Conservation (phyloP, 2,329 filamentous ascomycete species). For the Aspergillus sp. region DNA sequence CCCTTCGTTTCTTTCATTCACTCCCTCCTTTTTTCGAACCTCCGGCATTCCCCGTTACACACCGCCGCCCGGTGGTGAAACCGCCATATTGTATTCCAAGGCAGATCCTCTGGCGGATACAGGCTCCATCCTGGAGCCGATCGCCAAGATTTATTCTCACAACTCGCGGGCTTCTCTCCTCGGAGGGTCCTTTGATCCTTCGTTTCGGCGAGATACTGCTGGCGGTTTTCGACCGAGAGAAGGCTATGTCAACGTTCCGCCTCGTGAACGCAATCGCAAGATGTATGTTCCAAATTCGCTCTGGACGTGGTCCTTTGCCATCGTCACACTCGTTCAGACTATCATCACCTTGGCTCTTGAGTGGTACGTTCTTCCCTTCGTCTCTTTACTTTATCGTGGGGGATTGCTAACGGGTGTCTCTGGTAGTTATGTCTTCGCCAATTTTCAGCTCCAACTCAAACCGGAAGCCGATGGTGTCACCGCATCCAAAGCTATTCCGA, state of each 20-base stretch:
- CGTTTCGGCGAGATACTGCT: constrained; percentile 42
- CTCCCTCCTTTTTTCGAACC: not conserved
- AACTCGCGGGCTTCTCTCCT: constrained; percentile 53
- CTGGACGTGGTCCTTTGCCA: constrained; percentile 85
- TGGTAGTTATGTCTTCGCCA: constrained; percentile 76
- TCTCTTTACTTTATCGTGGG: not conserved
- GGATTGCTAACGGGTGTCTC: not conserved
- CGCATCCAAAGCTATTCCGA: constrained; percentile 67
- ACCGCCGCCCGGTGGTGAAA: constrained; percentile 26
- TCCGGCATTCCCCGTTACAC: not conserved
- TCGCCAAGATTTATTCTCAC: constrained; percentile 51
- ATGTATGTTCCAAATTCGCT: constrained; percentile 74
- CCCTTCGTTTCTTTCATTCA: not conserved
- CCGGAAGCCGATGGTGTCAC: constrained; percentile 36
- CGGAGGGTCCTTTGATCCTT: constrained; percentile 49
- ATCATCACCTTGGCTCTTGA: constrained; percentile 76
- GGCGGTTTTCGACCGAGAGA: constrained; percentile 48
- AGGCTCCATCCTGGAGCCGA: constrained; percentile 36
- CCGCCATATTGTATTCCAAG: constrained; percentile 27
- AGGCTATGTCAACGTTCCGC: constrained; percentile 39
- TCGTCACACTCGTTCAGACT: constrained; percentile 67
- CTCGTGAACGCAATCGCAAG: constrained; percentile 32
- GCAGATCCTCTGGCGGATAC: constrained; percentile 18
- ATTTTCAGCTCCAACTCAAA: constrained; percentile 60
- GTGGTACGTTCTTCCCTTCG: constrained; percentile 55